Percentiles rank a stretch among this genome's conserved stretches.
Conservation (phyloP, 805 yeast species). For the Suhomyces vadensis region DNA sequence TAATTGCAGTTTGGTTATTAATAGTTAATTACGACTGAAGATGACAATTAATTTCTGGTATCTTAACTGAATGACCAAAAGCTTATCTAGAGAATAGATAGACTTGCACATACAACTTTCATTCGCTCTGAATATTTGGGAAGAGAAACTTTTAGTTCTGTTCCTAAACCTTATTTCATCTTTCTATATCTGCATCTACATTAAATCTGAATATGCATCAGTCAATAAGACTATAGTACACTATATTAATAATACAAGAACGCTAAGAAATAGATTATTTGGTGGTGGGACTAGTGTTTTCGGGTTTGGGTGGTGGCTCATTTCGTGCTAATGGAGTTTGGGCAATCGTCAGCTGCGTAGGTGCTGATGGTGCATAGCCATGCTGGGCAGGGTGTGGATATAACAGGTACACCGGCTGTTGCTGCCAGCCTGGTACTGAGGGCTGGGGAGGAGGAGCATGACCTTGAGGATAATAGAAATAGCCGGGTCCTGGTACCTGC, state of each 20-base stretch:
- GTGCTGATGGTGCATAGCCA: neutral
- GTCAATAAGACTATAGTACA: neutral
- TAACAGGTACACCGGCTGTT: constrained; percentile 2
- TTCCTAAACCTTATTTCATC: no score
- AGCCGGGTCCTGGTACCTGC: neutral
- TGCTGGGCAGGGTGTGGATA: neutral
- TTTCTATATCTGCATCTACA: no score
- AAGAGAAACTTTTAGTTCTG: no score
- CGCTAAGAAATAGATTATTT: constrained; percentile 4
- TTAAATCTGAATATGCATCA: no score
- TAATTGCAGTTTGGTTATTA: no score
- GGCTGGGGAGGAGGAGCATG: constrained; percentile 7
- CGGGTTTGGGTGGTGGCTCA: constrained; percentile 4
- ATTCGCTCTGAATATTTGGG: no score
- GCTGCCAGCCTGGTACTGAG: neutral
- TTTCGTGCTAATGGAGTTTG: constrained; percentile 1
- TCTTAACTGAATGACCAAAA: no score
- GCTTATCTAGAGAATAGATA: no score
- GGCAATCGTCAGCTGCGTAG: no score
- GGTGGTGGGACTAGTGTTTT: constrained; percentile 6
- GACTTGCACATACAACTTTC: no score
- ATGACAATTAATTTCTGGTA: no score
- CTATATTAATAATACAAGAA: constrained; percentile 3
- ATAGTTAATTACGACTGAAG: no score
- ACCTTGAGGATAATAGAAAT: constrained; percentile 7